phyloP scores from a whole-genome alignment of 2,329 filamentous ascomycete species.

The Fusarium euwallaceae region DNA sequence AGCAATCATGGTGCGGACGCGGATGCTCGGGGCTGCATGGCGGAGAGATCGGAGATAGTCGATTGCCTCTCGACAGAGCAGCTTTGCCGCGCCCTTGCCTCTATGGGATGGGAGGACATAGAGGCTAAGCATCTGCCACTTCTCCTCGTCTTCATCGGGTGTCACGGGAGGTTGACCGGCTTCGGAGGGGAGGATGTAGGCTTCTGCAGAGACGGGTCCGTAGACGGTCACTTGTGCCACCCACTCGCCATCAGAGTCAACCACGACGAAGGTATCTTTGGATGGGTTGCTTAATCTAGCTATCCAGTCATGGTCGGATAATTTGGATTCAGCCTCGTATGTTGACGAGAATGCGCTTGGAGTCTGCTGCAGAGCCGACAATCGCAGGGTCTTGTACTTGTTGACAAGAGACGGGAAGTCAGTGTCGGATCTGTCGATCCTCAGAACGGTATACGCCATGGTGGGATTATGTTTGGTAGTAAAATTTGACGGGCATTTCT shows the following conservation, averaged over 20 bases:
- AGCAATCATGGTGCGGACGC: not conserved
- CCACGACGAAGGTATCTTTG: not conserved
- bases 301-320: not conserved
- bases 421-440: not conserved
- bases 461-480: not conserved
- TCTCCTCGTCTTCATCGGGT: not conserved
- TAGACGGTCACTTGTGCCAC: not conserved
- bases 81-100: not conserved
- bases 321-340: not conserved
- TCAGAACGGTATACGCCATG: not conserved
- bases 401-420: not conserved
- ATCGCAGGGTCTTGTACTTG: not conserved
- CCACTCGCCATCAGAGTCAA: not conserved
- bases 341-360: not conserved
- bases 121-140: not conserved
- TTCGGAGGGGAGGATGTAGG: not conserved
- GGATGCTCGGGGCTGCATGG: not conserved
- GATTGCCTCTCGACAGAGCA: not conserved
- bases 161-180: not conserved
- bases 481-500: not conserved
- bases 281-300: not conserved
- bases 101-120: not conserved
- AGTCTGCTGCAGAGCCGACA: not conserved
- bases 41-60: not conserved
- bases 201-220: not conserved